phyloP scores from a whole-genome alignment of 805 yeast species.

The Yarrowia keelungensis region DNA sequence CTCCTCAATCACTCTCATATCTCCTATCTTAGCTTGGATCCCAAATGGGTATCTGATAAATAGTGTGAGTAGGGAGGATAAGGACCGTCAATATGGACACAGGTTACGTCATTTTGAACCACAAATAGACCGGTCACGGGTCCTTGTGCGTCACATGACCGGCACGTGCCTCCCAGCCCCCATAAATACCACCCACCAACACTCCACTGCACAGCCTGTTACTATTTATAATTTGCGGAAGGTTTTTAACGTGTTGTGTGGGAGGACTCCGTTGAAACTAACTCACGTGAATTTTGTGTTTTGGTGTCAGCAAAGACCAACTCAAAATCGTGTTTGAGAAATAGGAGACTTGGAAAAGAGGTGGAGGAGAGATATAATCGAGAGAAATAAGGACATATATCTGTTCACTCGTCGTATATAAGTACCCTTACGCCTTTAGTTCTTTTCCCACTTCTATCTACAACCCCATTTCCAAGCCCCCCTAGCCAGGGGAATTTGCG shows the following conservation, averaged over 20 bases:
- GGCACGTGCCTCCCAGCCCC: too few relatives aligned
- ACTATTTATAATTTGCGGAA: conserved; percentile 19
- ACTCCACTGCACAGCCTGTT: conserved; percentile 8
- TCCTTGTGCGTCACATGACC: neutral
- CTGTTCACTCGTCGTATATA: too few relatives aligned
- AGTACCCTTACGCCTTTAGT: too few relatives aligned
- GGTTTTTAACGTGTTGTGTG: conserved; percentile 29
- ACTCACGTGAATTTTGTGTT: conserved; percentile 37
- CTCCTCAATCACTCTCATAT: too few relatives aligned
- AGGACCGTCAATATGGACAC: too few relatives aligned
- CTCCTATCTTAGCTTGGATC: neutral
- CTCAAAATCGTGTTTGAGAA: conserved; percentile 8
- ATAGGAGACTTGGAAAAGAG: too few relatives aligned
- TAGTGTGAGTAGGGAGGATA: neutral
- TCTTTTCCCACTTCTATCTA: too few relatives aligned
- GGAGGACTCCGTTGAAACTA: conserved; percentile 19
- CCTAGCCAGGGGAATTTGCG: conserved; percentile 17
- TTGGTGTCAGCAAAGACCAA: conserved; percentile 28
- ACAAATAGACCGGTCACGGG: too few relatives aligned
- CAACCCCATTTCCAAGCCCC: too few relatives aligned
- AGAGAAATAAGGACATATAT: too few relatives aligned
- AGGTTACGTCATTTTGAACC: too few relatives aligned
- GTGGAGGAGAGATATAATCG: too few relatives aligned
- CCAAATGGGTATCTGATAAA: conserved; percentile 22
- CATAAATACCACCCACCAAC: neutral